phyloP scores from a whole-genome alignment of 352 stramenopile genomes.

The Phytophthora gonapodyides region DNA sequence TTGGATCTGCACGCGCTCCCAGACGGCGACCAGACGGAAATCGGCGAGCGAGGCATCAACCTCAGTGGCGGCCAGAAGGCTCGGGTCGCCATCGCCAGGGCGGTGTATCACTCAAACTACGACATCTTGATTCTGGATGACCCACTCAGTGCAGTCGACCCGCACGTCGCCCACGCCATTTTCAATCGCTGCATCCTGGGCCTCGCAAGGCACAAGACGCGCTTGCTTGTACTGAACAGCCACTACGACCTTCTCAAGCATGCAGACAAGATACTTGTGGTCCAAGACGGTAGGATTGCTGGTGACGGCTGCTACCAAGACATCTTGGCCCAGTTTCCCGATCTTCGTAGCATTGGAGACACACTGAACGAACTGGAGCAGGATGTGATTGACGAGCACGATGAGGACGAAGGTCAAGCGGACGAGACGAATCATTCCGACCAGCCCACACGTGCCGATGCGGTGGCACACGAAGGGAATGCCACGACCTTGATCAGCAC shows the following conservation, averaged over 20 bases:
- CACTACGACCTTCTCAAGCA: constrained; percentile 40
- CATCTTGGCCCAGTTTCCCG: constrained; percentile 28
- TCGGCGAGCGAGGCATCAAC: constrained; percentile 95
- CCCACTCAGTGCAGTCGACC: constrained; percentile 44
- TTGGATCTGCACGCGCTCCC: constrained; percentile 87
- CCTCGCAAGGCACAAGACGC: constrained; percentile 39
- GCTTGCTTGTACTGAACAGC: constrained; percentile 84
- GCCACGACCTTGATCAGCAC: constrained; percentile 16
- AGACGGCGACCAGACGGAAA: constrained; percentile 92
- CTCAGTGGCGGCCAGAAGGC: constrained; percentile 93
- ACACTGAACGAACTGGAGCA: constrained; percentile 26
- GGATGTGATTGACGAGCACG: constrained; percentile 33
- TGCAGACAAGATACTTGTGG: constrained; percentile 42
- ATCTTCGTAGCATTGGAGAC: constrained; percentile 29
- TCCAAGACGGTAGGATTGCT: constrained; percentile 34
- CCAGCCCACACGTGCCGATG: background rate
- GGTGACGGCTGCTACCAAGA: constrained; percentile 30
- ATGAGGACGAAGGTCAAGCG: background rate
- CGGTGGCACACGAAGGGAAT: constrained; percentile 9
- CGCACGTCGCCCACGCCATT: constrained; percentile 41
- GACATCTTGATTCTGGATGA: constrained; percentile 60
- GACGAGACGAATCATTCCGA: background rate
- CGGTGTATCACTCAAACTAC: constrained; percentile 80
- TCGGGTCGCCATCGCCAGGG: constrained; percentile 84
- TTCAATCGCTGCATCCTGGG: constrained; percentile 38